Conservation (phyloP, 306 rosid genomes). For the Vigna nakashimae region DNA sequence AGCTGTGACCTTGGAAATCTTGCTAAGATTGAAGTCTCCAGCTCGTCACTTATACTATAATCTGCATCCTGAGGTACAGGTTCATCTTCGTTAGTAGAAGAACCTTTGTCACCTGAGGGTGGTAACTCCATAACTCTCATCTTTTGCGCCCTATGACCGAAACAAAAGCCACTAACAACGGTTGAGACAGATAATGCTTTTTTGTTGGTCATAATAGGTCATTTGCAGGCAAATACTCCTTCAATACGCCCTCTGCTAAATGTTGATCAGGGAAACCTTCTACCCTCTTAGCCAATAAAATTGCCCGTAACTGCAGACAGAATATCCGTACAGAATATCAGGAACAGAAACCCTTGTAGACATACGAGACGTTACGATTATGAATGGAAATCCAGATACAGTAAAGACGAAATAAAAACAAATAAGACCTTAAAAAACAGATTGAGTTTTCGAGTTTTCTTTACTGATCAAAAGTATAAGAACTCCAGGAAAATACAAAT, state of each 20-base stretch:
- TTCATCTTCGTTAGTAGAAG: conserved; percentile 46
- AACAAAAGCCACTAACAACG: conserved; percentile 27
- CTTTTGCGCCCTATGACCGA: conserved; percentile 31
- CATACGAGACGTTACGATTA: not conserved
- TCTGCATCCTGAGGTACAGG: conserved; percentile 90
- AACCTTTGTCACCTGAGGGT: conserved; percentile 51
- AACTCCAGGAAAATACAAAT: not conserved
- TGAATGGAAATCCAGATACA: conserved; percentile 32
- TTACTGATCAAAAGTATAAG: not conserved
- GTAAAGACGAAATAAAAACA: not conserved
- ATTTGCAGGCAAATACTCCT: conserved; percentile 1
- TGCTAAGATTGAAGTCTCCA: conserved; percentile 73
- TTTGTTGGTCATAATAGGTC: conserved; percentile 31
- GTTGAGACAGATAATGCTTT: conserved; percentile 40
- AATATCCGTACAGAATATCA: conserved; percentile 17
- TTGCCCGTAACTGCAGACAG: conserved; percentile 32
- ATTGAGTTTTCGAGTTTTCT: not conserved
- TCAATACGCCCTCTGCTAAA: conserved; percentile 32
- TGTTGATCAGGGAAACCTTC: conserved; percentile 38
- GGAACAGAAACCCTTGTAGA: conserved; percentile 31
- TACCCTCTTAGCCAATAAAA: conserved; percentile 10
- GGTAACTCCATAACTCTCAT: conserved; percentile 38
- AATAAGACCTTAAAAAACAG: conserved; percentile 7
- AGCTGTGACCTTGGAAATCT: conserved; percentile 75
- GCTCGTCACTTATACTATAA: conserved; percentile 72